A percentile compares a stretch with the other conserved stretches of the same genome.
These are phyloP conservation scores for Casuarina equisetifolia DNA, from an alignment of 306 rosid genomes.

Conservation along the genomic window DNA sequence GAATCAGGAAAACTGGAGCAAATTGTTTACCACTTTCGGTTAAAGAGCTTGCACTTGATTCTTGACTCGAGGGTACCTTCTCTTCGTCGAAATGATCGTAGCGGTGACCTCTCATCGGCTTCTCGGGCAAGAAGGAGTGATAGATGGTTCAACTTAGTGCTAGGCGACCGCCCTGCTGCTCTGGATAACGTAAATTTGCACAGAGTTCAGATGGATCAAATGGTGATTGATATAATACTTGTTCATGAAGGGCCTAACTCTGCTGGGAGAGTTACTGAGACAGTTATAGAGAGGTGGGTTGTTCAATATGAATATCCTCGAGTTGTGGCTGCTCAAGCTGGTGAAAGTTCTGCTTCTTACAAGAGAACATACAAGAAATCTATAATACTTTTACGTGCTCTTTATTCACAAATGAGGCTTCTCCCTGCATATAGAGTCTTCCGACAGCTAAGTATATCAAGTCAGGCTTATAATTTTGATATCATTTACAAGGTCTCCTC, in stretches of 20 bases:
- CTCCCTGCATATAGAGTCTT: constrained; percentile 74
- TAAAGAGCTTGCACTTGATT: constrained; percentile 71
- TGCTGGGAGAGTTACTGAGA: constrained; percentile 47
- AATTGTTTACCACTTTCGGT: constrained; percentile 67
- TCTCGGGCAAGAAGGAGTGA: constrained; percentile 66
- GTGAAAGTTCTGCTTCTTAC: constrained; percentile 50
- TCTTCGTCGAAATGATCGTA: constrained; percentile 48
- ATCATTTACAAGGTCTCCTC: constrained; percentile 81
- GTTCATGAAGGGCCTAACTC: constrained; percentile 49
- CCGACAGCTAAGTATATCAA: constrained; percentile 55
- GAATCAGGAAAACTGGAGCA: constrained; percentile 77
- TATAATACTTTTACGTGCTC: constrained; percentile 64
- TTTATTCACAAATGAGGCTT: constrained; percentile 75
- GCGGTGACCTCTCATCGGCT: constrained; percentile 51
- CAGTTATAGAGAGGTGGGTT: constrained; percentile 88
- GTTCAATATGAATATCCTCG: constrained; percentile 76
- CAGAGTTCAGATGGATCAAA: constrained; percentile 76
- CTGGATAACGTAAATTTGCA: constrained; percentile 74
- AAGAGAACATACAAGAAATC: constrained; percentile 80
- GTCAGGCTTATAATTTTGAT: constrained; percentile 56
- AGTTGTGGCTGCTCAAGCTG: constrained; percentile 48
- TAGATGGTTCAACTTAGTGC: constrained; percentile 78
- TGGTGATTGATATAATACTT: constrained; percentile 74
- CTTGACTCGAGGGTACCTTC: constrained; percentile 79
- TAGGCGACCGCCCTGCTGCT: constrained; percentile 77